Percentiles rank a stretch among this genome's conserved stretches.
phyloP scores from a whole-genome alignment of 2,329 filamentous ascomycete genomes.

The Clonostachys rosea region DNA sequence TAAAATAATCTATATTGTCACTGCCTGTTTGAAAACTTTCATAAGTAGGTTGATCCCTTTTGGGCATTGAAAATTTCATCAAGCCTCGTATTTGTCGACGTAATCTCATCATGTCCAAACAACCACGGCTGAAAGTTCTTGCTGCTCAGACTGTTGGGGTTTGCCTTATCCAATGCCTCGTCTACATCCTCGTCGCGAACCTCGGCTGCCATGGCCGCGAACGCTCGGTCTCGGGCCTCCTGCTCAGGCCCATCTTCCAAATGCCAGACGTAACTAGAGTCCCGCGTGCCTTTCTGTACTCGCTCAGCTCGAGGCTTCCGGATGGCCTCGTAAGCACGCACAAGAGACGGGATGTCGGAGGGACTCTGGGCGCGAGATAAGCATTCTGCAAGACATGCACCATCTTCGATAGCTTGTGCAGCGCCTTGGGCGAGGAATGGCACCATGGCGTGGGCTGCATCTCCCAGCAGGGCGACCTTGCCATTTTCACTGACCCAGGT shows the following conservation, averaged over 20 bases:
- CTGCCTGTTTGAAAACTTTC: no score
- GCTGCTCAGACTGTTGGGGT: conserved; percentile 3
- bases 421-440: conserved; percentile 8
- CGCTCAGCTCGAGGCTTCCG: conserved; percentile 4
- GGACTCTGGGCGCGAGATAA: not conserved
- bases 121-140: conserved; percentile 4
- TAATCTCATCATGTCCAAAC: conserved; percentile 3
- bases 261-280: conserved; percentile 3
- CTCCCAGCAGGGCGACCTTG: conserved; percentile 10
- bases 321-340: conserved; percentile 1
- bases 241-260: conserved; percentile 4
- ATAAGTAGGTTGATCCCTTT: no score
- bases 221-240: conserved; percentile 1
- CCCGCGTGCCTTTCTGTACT: conserved; percentile 1
- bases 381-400: conserved; percentile 3
- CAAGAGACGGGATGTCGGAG: not conserved
- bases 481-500: conserved; percentile 1
- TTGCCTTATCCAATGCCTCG: not conserved
- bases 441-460: conserved; percentile 14
- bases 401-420: conserved; percentile 4
- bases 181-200: no score
- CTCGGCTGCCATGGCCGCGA: not conserved
- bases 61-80: no score
- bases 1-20: no score
- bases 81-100: not conserved